Evolutionary conservation across 768 basidiomycete species (phyloP), one percentile per base, ranked within the genome.

Genomic region (Phaeolepiota aurea): DNA sequence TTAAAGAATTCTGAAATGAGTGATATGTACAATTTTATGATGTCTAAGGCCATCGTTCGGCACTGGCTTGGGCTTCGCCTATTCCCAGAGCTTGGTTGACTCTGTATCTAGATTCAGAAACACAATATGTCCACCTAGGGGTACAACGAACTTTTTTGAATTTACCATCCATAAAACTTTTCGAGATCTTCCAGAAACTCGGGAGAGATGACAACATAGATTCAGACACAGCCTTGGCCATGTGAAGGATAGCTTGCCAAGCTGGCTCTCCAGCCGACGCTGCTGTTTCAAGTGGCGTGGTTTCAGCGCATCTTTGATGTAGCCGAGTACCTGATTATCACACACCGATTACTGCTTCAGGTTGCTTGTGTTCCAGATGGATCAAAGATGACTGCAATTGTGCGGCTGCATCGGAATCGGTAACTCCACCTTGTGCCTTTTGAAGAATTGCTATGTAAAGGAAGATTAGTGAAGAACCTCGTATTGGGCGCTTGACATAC

Each of bases 101-200:
- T 50, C 44, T 62, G 52, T 28, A 51, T 50, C 58, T 69, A 37
- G 40, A 34, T 22, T 40, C 18, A 41, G 40, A 22, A 42, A 37
- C 20, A 28, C 38, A 36, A 37, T 42, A 36, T 37, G 28, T 16
- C 30, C 40, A 16, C 32, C 7, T 28, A 28, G n/a, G n/a, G n/a
- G 25, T n/a, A 19, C 22, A 38, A 54, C 63, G 41, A 40, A 92
- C 92, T 74, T 82, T 90, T 58, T 80, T 84, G 57, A 87, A 92
- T 58, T 87, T 91, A 3, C 96, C 94, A 32, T 96, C 92, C 64
- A 93, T 79, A 54, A 92, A 94, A 16, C 76, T 79, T 58, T 78
- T 87, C 2, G 87, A 82, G 36, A 99, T 87, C 55, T 81, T 85
- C 90, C 91, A 94, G 63, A 97, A 97, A 51, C 76, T 88, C 11